Percentiles rank a stretch among this genome's conserved stretches.
Evolutionary conservation across 1,139 yeast species (phyloP).

Genomic region (Taphrina deformans): DNA sequence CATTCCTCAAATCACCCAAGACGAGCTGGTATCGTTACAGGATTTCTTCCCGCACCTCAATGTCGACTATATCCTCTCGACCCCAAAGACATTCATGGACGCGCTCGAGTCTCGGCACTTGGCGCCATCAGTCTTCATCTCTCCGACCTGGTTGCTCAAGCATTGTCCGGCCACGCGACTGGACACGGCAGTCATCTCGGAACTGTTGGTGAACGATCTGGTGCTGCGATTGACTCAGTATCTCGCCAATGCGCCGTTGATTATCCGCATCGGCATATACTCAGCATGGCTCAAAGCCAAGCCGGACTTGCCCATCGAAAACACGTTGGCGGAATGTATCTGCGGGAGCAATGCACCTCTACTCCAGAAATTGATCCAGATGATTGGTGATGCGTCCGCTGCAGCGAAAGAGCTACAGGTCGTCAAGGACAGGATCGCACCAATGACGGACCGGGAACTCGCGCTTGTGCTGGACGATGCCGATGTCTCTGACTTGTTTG

Average conservation of each 20-base stretch:
- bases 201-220: conserved; percentile 2
- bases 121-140: conserved; percentile 6
- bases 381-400: conserved; percentile 25
- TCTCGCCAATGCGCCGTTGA: neutral
- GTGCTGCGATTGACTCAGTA: neutral
- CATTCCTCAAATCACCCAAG: neutral
- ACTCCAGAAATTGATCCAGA: conserved; percentile 9
- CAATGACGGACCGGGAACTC: conserved; percentile 17
- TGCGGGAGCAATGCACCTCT: conserved; percentile 6
- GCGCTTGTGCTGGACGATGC: conserved; percentile 17
- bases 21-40: neutral
- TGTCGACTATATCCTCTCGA: neutral
- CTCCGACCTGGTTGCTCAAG: conserved; percentile 1
- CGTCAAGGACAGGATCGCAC: conserved; percentile 10
- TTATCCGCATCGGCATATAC: conserved; percentile 14
- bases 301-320: neutral
- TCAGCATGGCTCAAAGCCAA: conserved; percentile 10
- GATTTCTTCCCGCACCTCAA: conserved; percentile 4
- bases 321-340: neutral
- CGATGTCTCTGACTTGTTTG: neutral
- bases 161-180: neutral
- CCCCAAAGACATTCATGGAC: neutral
- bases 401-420: conserved; percentile 3
- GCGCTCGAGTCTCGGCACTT: conserved; percentile 5
- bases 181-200: neutral